Evolutionary conservation across 1,284 basidiomycete genomes (phyloP).

Genomic region (Exsudoporus floridanus): DNA sequence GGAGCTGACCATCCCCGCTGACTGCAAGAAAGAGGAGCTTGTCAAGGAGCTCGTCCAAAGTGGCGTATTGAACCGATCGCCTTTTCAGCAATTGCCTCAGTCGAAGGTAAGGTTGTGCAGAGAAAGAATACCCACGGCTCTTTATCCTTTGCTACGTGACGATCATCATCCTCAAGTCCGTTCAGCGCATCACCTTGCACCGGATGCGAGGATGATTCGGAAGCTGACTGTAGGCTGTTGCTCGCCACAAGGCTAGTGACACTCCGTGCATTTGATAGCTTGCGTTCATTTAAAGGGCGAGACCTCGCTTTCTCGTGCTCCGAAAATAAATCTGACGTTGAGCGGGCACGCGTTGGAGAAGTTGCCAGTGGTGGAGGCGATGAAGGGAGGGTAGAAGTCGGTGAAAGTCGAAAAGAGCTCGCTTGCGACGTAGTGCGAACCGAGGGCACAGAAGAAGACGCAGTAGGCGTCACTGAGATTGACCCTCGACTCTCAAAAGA

Average conservation of each 20-base stretch:
- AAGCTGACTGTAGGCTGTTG: conserved; percentile 24
- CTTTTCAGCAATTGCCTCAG: conserved; percentile 36
- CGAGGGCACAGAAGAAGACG: conserved; percentile 40
- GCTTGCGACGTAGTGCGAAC: conserved; percentile 34
- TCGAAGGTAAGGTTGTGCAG: not conserved
- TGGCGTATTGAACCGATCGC: conserved; percentile 67
- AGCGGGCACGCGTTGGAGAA: conserved; percentile 53
- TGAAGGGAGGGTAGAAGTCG: conserved; percentile 34
- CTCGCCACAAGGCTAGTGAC: conserved; percentile 26
- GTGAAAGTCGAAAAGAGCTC: conserved; percentile 31
- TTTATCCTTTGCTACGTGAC: conserved; percentile 36
- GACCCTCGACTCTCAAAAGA: conserved; percentile 49
- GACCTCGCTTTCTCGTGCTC: conserved; percentile 46
- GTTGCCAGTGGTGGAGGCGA: conserved; percentile 37
- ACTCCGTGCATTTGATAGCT: conserved; percentile 34
- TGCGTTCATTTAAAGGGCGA: conserved; percentile 31
- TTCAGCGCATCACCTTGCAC: conserved; percentile 16
- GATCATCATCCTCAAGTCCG: conserved; percentile 30
- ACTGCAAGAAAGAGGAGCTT: conserved; percentile 73
- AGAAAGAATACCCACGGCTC: conserved; percentile 42
- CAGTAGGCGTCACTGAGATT: conserved; percentile 49
- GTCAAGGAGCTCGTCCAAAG: conserved; percentile 71
- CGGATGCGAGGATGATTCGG: conserved; percentile 14
- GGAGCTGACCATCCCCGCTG: conserved; percentile 69
- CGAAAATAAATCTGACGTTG: conserved; percentile 55